Conservation (phyloP, 495 filamentous ascomycete genomes). For the Podospora bellae-mahoneyi region DNA sequence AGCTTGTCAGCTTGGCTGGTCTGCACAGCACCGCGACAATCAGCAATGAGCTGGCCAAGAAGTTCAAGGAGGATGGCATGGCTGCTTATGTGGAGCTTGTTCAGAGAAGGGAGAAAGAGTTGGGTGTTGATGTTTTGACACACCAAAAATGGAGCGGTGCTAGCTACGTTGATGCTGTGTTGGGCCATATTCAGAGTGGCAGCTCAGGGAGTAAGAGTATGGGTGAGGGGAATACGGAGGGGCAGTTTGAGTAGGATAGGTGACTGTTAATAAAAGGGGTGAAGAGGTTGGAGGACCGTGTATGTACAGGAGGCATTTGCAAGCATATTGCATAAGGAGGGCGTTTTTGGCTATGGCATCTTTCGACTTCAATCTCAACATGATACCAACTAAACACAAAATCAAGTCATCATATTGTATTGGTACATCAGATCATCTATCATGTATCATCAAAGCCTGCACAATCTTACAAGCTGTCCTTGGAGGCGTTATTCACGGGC, state of each 20-base stretch:
- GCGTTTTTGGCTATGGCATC: neutral
- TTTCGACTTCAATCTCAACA: slow-evolving; percentile 1
- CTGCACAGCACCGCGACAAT: slow-evolving; percentile 86
- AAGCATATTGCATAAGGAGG: neutral
- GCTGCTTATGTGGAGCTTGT: slow-evolving; percentile 89
- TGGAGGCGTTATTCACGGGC: slow-evolving; percentile 65
- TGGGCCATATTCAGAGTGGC: slow-evolving; percentile 89
- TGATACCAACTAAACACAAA: neutral
- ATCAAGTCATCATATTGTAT: neutral
- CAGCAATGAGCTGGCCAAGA: slow-evolving; percentile 74
- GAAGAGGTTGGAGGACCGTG: neutral
- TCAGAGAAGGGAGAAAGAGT: slow-evolving; percentile 83
- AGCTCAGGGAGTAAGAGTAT: slow-evolving; percentile 78
- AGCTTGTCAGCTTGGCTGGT: slow-evolving; percentile 88
- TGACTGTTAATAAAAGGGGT: neutral
- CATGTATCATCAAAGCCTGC: neutral
- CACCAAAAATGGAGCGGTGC: slow-evolving; percentile 99
- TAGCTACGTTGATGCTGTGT: slow-evolving; percentile 84
- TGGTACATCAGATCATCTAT: neutral
- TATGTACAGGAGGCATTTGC: slow-evolving; percentile 2
- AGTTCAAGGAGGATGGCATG: slow-evolving; percentile 91
- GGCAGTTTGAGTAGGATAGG: slow-evolving; percentile 44
- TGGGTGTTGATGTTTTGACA: slow-evolving; percentile 90
- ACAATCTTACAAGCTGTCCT: slow-evolving; percentile 30
- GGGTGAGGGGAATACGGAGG: slow-evolving; percentile 79